Evolutionary conservation across 345 rosid genomes (phyloP).

Genomic region (Camelina hispida): DNA sequence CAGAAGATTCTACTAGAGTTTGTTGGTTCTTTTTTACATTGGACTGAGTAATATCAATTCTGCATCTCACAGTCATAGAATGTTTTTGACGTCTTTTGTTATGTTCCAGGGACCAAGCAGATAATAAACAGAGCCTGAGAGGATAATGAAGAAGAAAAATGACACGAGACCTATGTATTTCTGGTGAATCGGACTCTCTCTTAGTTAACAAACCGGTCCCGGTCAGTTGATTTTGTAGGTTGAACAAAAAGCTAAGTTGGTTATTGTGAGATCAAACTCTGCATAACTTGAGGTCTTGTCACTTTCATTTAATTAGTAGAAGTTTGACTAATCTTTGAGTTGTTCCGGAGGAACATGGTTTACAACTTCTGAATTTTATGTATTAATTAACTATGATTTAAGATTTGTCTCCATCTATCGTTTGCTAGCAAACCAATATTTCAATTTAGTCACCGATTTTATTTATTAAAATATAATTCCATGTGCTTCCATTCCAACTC

Average conservation of each 20-base stretch:
- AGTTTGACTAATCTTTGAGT: constrained; percentile 17
- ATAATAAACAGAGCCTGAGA: constrained; percentile 8
- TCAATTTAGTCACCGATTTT: background rate
- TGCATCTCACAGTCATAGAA: too few relatives aligned
- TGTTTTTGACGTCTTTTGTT: too few relatives aligned
- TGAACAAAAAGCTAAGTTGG: background rate
- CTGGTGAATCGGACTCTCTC: constrained; percentile 2
- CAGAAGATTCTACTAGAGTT: background rate
- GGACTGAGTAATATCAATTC: too few relatives aligned
- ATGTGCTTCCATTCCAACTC: constrained; percentile 33
- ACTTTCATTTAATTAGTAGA: background rate
- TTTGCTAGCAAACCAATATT: background rate
- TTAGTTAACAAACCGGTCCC: constrained; percentile 22
- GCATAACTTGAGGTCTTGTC: constrained; percentile 4
- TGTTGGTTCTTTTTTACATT: background rate
- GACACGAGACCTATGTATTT: background rate
- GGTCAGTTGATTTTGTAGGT: constrained; percentile 2
- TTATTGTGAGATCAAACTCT: constrained; percentile 16
- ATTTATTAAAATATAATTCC: constrained; percentile 22
- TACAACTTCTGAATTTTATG: background rate
- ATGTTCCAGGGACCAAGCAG: too few relatives aligned
- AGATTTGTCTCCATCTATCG: constrained; percentile 21
- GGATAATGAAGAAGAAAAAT: background rate
- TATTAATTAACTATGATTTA: background rate
- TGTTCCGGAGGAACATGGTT: constrained; percentile 26